Evolutionary conservation across 1,284 basidiomycete species (phyloP).

Genomic region (Cutaneotrichosporon sp.): DNA sequence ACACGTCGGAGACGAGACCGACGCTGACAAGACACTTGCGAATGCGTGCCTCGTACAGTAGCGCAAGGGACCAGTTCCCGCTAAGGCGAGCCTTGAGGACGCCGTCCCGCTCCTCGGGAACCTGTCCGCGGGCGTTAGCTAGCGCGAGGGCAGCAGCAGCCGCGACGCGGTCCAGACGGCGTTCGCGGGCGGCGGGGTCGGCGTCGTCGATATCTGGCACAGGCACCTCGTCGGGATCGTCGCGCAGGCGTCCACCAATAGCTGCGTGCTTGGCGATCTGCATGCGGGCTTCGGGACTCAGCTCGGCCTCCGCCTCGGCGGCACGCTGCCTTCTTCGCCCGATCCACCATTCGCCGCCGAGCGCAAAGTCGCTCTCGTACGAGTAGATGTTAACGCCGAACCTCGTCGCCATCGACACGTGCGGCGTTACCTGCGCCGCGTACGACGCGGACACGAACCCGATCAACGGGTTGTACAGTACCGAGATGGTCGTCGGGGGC

Average conservation of each 20-base stretch:
- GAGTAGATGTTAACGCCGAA: slow-evolving; percentile 97
- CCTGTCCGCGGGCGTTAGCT: neutral
- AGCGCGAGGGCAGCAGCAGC: neutral
- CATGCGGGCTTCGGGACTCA: slow-evolving; percentile 8
- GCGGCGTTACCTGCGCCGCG: slow-evolving; percentile 75
- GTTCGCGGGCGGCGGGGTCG: neutral
- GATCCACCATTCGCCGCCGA: slow-evolving; percentile 94
- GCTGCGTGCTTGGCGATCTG: slow-evolving; percentile 7
- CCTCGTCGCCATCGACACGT: slow-evolving; percentile 81
- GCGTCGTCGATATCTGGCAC: neutral
- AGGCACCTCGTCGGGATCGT: slow-evolving; percentile 3
- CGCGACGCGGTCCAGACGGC: neutral
- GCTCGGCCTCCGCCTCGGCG: slow-evolving; percentile 12
- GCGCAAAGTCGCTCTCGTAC: slow-evolving; percentile 90
- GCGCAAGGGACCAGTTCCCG: slow-evolving; percentile 76
- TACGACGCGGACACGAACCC: slow-evolving; percentile 90
- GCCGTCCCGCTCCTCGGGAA: slow-evolving; percentile 51
- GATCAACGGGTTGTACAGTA: slow-evolving; percentile 93
- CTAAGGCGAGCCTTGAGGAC: slow-evolving; percentile 85
- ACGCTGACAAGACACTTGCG: slow-evolving; percentile 81
- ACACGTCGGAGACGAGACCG: slow-evolving; percentile 80
- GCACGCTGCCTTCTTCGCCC: slow-evolving; percentile 46
- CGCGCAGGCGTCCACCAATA: slow-evolving; percentile 14
- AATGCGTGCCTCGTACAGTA: slow-evolving; percentile 92
- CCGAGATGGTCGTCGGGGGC: slow-evolving; percentile 86